Evolutionary conservation across 192 early-diverging fungal species (phyloP), one percentile per base, ranked within the genome.

Genomic region (Powellomyces hirtus): DNA sequence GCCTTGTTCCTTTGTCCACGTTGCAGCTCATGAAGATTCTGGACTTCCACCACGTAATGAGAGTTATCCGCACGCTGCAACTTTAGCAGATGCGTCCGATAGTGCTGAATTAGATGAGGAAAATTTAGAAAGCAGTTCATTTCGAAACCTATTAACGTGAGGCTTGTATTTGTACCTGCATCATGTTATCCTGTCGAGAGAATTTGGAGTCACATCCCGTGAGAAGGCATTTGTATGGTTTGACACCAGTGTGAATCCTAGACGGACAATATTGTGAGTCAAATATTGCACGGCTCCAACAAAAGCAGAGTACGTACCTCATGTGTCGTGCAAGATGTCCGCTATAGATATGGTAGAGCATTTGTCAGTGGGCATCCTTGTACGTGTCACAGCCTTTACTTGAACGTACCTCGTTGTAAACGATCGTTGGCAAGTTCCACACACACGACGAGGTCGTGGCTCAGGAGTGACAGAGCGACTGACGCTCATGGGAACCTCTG

Each of bases 21-120:
- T n/a, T n/a, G n/a, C n/a, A n/a, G n/a, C n/a, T n/a, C n/a, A n/a
- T n/a, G n/a, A n/a, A n/a, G n/a, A n/a, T 49, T 49, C 14, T 49
- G 46, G 26, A 14, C 14, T 49, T 49, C 46, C 4, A 14, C 16
- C 26, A n/a, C n/a, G n/a, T n/a, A n/a, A n/a, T n/a, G n/a, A n/a
- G n/a, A n/a, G n/a, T n/a, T n/a, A n/a, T n/a, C n/a, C n/a, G 46
- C 46, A 24, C 46, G 46, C 37, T 79, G 90, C 87, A 40, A 88
- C 42, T 65, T 64, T 37, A 66, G 14, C 11, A 72, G 14, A 59
- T 75, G 73, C 26, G 73, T 60, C 69, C 73, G 73, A 52, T 75
- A 75, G 59, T 75, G 73, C 72, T 71, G 42, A 66, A 34, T 22
- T 20, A 38, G 13, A 49, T 10, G 30, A 33, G 53, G 53, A 38